Evolutionary conservation across 75 land plant species (phyloP).

Genomic region (Pinus tabuliformis): DNA sequence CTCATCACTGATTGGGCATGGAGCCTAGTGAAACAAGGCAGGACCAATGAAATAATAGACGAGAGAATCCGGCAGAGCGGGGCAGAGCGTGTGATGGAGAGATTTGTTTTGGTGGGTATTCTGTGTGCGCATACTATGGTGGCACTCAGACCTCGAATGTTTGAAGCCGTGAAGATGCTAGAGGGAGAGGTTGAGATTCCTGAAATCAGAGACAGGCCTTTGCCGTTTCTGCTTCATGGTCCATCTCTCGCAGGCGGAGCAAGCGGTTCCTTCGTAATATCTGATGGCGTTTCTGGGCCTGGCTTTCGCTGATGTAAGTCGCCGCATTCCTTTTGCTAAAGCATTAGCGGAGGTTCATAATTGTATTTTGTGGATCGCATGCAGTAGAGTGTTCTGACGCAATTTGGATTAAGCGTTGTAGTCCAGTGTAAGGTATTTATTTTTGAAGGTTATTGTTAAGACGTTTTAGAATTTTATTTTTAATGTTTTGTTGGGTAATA

Average conservation of each 20-base stretch:
- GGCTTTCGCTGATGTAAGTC: no score
- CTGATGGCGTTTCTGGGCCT: no score
- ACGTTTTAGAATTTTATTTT: no score
- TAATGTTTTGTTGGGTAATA: no score
- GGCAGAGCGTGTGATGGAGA: conserved; percentile 18
- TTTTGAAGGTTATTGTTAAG: no score
- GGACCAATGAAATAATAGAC: conserved; percentile 17
- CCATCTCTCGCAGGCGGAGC: background rate
- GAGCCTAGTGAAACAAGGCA: conserved; percentile 25
- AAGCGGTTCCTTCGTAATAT: background rate
- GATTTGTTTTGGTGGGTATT: conserved; percentile 37
- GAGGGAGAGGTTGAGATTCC: conserved; percentile 18
- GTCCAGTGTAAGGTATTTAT: no score
- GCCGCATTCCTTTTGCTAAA: no score
- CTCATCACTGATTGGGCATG: conserved; percentile 46
- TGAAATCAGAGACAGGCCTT: conserved; percentile 20
- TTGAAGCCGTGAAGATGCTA: conserved; percentile 16
- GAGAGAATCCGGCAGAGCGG: conserved; percentile 11
- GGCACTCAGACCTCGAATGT: conserved; percentile 33
- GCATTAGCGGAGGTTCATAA: no score
- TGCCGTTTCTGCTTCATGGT: background rate
- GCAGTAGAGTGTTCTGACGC: no score
- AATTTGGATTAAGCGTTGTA: no score
- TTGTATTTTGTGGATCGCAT: no score
- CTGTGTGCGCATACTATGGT: conserved; percentile 35